phyloP scores from a whole-genome alignment of 2,329 filamentous ascomycete species.

The Trichoderma sp. region DNA sequence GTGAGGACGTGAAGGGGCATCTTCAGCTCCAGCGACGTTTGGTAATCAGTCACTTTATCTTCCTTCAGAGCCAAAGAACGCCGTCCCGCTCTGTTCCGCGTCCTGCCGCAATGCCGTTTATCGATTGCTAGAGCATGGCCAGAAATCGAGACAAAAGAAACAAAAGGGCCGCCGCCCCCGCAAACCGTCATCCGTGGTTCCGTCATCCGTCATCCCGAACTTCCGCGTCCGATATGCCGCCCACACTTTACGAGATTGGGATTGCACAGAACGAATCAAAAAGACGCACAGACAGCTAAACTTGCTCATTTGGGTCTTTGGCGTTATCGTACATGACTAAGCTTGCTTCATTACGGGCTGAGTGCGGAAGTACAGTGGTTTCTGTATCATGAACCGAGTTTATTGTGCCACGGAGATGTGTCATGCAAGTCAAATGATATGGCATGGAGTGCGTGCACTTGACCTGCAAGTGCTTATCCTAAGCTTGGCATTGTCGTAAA shows the following conservation, averaged over 20 bases:
- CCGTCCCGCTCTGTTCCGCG: neutral
- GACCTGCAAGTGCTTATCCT: neutral
- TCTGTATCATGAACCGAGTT: neutral
- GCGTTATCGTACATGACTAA: neutral
- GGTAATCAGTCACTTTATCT: conserved; percentile 20
- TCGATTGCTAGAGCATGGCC: neutral
- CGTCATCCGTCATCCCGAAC: conserved; percentile 24
- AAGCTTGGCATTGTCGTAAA: neutral
- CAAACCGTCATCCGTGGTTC: conserved; percentile 1
- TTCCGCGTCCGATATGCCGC: conserved; percentile 25
- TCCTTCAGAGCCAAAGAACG: neutral
- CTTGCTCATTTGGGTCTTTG: neutral
- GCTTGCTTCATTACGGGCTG: neutral
- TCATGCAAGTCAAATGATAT: neutral
- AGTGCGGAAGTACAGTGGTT: no score
- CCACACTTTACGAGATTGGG: neutral
- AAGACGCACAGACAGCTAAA: neutral
- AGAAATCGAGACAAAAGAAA: no score
- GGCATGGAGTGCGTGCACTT: neutral
- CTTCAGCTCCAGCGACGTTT: neutral
- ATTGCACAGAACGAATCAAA: neutral
- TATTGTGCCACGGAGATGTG: neutral
- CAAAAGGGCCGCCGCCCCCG: neutral
- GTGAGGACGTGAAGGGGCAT: neutral
- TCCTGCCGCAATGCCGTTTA: neutral